Conservation (phyloP, 1,284 basidiomycete species). For the Flammula alnicola region DNA sequence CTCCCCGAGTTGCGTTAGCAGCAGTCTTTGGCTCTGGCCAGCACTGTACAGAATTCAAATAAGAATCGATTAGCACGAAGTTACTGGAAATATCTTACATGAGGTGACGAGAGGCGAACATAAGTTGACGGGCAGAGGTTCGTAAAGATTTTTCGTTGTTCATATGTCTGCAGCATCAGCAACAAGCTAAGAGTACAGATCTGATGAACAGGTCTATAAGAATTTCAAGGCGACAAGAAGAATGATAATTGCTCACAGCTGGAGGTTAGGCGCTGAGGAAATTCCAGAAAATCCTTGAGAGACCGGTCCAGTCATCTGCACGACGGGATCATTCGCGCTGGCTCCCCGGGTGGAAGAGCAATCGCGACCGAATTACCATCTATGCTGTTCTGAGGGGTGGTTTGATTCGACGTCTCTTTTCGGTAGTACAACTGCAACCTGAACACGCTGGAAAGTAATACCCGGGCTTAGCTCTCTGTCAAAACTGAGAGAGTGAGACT, state of each 20-base stretch:
- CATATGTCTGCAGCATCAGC: background rate
- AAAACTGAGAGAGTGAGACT: too few relatives aligned
- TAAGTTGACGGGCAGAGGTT: background rate
- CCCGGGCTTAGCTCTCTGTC: too few relatives aligned
- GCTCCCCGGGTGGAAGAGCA: background rate
- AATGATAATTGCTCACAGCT: too few relatives aligned
- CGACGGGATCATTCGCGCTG: too few relatives aligned
- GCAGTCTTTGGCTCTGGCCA: background rate
- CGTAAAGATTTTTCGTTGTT: too few relatives aligned
- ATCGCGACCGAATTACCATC: background rate
- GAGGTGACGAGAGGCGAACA: background rate
- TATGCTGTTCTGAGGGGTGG: background rate
- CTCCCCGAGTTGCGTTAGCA: background rate
- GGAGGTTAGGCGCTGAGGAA: too few relatives aligned
- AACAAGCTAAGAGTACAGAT: too few relatives aligned
- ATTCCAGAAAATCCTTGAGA: too few relatives aligned
- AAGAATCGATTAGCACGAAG: background rate
- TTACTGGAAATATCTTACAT: background rate
- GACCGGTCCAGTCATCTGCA: too few relatives aligned
- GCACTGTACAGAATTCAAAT: background rate
- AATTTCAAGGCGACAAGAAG: too few relatives aligned
- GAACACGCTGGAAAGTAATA: background rate
- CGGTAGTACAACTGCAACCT: background rate
- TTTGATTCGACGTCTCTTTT: background rate
- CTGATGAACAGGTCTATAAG: too few relatives aligned